These are phyloP conservation scores for Aspergillus avenaceus DNA, from an alignment of 495 filamentous ascomycete genomes.

Conservation along the genomic window DNA sequence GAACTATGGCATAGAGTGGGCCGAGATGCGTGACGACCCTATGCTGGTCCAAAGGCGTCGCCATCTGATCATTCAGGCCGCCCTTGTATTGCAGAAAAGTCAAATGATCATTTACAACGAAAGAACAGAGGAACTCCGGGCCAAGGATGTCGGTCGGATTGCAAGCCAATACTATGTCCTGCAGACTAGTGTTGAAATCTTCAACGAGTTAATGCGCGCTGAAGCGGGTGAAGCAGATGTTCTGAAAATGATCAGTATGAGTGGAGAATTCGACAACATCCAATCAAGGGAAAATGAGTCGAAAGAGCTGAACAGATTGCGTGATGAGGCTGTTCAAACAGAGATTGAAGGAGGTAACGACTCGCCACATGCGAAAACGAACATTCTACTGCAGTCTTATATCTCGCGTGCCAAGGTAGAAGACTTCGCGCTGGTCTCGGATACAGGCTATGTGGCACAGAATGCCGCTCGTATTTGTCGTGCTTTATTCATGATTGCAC, in stretches of 20 bases:
- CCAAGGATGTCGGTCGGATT: slow-evolving; percentile 93
- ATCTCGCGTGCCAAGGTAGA: slow-evolving; percentile 86
- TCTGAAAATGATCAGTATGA: slow-evolving; percentile 90
- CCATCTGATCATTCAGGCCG: slow-evolving; percentile 81
- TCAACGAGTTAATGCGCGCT: slow-evolving; percentile 87
- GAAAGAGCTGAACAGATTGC: slow-evolving; percentile 67
- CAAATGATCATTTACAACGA: slow-evolving; percentile 99
- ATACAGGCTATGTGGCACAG: slow-evolving; percentile 91
- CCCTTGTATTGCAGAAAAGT: slow-evolving; percentile 75
- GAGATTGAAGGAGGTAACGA: slow-evolving; percentile 73
- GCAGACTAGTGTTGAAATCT: slow-evolving; percentile 88
- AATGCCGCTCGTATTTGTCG: slow-evolving; percentile 92
- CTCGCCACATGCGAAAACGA: slow-evolving; percentile 83
- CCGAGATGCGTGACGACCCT: slow-evolving; percentile 85
- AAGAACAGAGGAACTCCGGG: slow-evolving; percentile 78
- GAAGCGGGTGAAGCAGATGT: slow-evolving; percentile 82
- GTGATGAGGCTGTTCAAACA: slow-evolving; percentile 61
- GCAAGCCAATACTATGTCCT: slow-evolving; percentile 96
- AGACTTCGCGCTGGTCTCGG: slow-evolving; percentile 88
- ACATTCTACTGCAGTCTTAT: slow-evolving; percentile 89
- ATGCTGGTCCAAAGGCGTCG: slow-evolving; percentile 75
- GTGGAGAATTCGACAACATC: slow-evolving; percentile 96
- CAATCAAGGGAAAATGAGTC: slow-evolving; percentile 84
- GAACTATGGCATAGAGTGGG: slow-evolving; percentile 92
- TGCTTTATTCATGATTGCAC: slow-evolving; percentile 92